Percentiles rank a stretch among this genome's conserved stretches.
phyloP scores from a whole-genome alignment of 305 asterid genomes.

The Fraxinus dipetala region DNA sequence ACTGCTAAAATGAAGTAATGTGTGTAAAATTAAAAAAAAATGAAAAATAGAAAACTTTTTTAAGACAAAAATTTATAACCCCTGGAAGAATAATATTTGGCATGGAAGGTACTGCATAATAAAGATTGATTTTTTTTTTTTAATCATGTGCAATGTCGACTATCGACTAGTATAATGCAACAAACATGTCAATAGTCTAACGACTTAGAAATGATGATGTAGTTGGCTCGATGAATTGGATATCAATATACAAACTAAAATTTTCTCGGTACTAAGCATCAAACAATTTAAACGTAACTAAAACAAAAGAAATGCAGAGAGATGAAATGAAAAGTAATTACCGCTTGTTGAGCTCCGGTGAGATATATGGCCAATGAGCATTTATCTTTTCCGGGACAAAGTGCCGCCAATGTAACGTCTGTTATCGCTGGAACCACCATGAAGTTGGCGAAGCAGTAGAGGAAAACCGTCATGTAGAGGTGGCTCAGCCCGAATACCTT shows the following conservation, averaged over 20 bases:
- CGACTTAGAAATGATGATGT: no score
- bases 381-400: constrained; percentile 79
- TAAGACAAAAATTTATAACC: not conserved
- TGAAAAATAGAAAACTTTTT: not conserved
- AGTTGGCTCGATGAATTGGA: not conserved
- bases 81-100: not conserved
- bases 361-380: constrained; percentile 89
- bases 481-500: constrained; percentile 63
- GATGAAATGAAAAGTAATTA: constrained; percentile 13
- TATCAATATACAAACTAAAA: not conserved
- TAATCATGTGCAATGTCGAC: not conserved
- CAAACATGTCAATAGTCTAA: not conserved
- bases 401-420: constrained; percentile 77
- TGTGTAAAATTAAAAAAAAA: not conserved
- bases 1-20: not conserved
- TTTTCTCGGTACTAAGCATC: no score
- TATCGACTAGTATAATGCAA: not conserved
- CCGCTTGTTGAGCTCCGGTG: constrained; percentile 87
- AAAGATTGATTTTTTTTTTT: not conserved
- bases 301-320: not conserved
- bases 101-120: not conserved
- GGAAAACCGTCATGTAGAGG: constrained; percentile 85
- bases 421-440: constrained; percentile 93
- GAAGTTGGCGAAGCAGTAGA: constrained; percentile 63
- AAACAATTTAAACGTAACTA: no score